Evolutionary conservation across 805 yeast genomes (phyloP).

Genomic region (Kluyveromyces dobzhanskii): DNA sequence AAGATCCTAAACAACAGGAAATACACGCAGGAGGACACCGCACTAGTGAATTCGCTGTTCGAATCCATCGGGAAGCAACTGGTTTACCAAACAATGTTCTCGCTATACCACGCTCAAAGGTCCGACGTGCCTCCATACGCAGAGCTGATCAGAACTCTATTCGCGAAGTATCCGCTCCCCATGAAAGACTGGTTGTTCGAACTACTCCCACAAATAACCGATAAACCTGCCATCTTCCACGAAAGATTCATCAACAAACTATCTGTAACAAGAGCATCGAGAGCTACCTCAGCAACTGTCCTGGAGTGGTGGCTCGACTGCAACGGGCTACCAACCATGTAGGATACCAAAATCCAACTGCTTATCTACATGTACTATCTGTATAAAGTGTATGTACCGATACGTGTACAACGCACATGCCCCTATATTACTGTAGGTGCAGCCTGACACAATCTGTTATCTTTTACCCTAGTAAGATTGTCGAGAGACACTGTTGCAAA

Average conservation of each 20-base stretch:
- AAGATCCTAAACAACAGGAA: slow-evolving; percentile 37
- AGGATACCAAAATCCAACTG: neutral
- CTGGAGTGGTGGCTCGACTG: slow-evolving; percentile 57
- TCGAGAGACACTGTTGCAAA: too few relatives aligned
- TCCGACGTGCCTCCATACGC: slow-evolving; percentile 54
- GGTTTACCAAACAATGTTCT: slow-evolving; percentile 30
- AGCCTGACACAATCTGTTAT: too few relatives aligned
- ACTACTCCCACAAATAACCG: slow-evolving; percentile 21
- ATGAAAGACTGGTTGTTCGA: slow-evolving; percentile 41
- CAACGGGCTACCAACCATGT: slow-evolving; percentile 35
- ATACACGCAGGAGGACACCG: slow-evolving; percentile 38
- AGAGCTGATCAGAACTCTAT: slow-evolving; percentile 40
- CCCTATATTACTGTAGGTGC: too few relatives aligned
- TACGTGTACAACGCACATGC: too few relatives aligned
- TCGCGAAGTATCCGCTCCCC: slow-evolving; percentile 42
- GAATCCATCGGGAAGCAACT: slow-evolving; percentile 20
- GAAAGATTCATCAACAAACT: slow-evolving; percentile 47
- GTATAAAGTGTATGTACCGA: too few relatives aligned
- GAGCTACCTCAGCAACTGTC: slow-evolving; percentile 50
- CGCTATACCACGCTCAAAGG: slow-evolving; percentile 43
- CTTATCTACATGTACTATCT: too few relatives aligned
- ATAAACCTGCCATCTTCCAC: slow-evolving; percentile 24
- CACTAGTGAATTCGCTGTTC: slow-evolving; percentile 23
- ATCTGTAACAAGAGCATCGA: slow-evolving; percentile 55
- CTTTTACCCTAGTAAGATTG: too few relatives aligned